These are phyloP conservation scores for Russula compacta DNA, from an alignment of 768 basidiomycete genomes.

Conservation along the genomic window DNA sequence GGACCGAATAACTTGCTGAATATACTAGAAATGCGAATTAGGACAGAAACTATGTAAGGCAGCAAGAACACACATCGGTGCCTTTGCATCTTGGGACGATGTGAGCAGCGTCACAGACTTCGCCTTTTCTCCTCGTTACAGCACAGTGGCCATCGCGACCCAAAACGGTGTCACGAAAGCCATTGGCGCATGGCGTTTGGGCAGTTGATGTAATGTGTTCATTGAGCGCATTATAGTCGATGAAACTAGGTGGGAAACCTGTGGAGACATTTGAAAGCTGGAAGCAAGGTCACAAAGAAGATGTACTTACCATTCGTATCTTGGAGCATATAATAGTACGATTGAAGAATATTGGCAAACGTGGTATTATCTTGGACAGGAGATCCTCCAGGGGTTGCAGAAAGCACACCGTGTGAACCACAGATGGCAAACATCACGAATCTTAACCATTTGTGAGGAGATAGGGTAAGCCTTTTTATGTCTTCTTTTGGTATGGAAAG, in stretches of 20 bases:
- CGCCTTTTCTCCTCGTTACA: background rate
- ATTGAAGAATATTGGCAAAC: background rate
- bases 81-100: background rate
- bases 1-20: background rate
- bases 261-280: background rate
- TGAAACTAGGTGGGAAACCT: background rate
- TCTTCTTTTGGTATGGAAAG: background rate
- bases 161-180: background rate
- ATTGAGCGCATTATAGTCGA: background rate
- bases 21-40: background rate
- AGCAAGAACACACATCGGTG: background rate
- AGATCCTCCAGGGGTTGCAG: background rate
- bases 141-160: background rate
- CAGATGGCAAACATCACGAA: background rate
- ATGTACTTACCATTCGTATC: background rate
- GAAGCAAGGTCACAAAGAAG: background rate
- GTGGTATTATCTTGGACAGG: background rate
- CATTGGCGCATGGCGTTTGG: background rate
- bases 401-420: background rate
- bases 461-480: background rate
- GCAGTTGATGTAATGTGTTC: background rate
- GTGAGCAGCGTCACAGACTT: background rate
- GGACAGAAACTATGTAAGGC: background rate
- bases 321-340: background rate
- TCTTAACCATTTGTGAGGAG: background rate